Base-by-base conservation (phyloP, 208 protist species). In the Wallacemonas rigidus region DNA sequence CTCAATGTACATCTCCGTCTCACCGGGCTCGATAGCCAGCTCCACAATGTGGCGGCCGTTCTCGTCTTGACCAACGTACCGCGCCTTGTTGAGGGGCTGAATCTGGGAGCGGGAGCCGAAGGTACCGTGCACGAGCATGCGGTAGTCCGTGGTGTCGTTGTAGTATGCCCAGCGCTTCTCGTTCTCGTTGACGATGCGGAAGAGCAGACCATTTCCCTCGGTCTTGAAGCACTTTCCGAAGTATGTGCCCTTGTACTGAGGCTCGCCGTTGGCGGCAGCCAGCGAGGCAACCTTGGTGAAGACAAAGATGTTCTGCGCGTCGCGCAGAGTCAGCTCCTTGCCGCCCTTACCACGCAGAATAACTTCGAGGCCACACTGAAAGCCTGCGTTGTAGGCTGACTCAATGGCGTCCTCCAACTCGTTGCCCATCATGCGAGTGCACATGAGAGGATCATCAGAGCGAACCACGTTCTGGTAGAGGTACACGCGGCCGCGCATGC, bases 81-180 rank as follows among this genome's bases (percentile, higher is more conserved):
- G 53, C 11, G 89, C 76, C 26, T 86, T 86, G 64, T 72, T 81
- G 7, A 90, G 79, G 2, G 77, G 55, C 39, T 76, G 54, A 14
- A 94, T 82, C 7, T 77, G 48, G 7, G 86, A 94, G 45, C 82
- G 80, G 14, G 78, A 43, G 5, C 86, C 86, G 68, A 94, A 92
- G 3, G 69, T 86, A 36, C 77, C 86, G 35, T 67, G 69, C 3
- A 94, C 79, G 41, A 70, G 72, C 70, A 94, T 89, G 15, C 76
- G 75, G 81, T 85, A 88, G 50, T 86, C 71, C 17, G 58, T 80
- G 9, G 89, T 90, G 71, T 94, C 86, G 55, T 94, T 94, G 71
- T 92, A 90, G 63, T 86, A 94, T 15, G 86, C 86, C 89, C 89
- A 94, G 51, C 79, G 85, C 57, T 86, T 80, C 71, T 91, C 86